Conservation (phyloP, 1,284 basidiomycete species). For the Anthracocystis setariae region DNA sequence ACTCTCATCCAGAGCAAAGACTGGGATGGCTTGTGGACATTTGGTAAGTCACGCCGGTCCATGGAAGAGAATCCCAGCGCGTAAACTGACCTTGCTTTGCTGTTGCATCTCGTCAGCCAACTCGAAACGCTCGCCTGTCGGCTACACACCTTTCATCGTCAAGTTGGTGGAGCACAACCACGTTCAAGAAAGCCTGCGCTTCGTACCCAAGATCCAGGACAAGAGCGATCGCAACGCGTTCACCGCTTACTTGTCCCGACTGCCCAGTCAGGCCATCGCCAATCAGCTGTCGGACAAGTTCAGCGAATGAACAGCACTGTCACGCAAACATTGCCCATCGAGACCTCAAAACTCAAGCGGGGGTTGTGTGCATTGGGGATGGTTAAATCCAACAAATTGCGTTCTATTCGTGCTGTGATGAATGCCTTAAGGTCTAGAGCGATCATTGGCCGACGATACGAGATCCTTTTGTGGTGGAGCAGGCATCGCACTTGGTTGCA, state of each 20-base stretch:
- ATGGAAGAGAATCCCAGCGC: neutral
- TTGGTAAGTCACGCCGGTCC: slow-evolving; percentile 17
- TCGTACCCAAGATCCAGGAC: slow-evolving; percentile 52
- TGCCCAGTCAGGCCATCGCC: slow-evolving; percentile 28
- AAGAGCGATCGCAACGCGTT: slow-evolving; percentile 51
- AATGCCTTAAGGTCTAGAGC: neutral
- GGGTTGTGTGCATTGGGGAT: neutral
- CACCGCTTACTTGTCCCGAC: slow-evolving; percentile 24
- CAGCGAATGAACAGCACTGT: slow-evolving; percentile 14
- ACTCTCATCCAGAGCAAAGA: slow-evolving; percentile 51
- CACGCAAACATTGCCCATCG: neutral
- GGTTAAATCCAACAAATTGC: neutral
- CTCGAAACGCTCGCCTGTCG: slow-evolving; percentile 83
- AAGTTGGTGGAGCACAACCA: slow-evolving; percentile 56
- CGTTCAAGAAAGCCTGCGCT: slow-evolving; percentile 54
- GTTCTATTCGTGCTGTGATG: neutral
- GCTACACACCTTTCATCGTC: slow-evolving; percentile 72
- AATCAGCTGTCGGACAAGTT: slow-evolving; percentile 40
- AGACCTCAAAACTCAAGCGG: no score
- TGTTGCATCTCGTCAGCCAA: slow-evolving; percentile 14
- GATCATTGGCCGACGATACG: slow-evolving; percentile 19
- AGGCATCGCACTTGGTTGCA: slow-evolving; percentile 27
- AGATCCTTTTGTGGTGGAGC: slow-evolving; percentile 28
- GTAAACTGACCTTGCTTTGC: neutral
- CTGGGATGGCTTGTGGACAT: slow-evolving; percentile 54